phyloP scores from a whole-genome alignment of 1,139 yeast species.

The Suhomyces maxii region DNA sequence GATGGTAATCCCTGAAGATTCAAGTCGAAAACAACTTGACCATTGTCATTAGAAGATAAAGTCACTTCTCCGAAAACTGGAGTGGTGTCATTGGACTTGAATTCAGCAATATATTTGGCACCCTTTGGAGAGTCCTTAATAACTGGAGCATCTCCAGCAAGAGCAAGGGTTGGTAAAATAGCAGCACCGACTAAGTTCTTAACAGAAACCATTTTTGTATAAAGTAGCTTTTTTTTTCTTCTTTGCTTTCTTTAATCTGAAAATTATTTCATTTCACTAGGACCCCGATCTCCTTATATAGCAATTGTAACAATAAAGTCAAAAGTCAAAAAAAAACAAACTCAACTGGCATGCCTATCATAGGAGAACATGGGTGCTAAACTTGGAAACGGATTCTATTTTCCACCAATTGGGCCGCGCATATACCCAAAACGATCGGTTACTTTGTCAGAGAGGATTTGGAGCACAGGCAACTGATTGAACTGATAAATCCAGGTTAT shows the following conservation, averaged over 20 bases:
- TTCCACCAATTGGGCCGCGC: neutral
- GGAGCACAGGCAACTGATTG: neutral
- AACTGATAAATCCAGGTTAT: neutral
- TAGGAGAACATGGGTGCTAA: neutral
- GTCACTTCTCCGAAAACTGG: conserved; percentile 30
- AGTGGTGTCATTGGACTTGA: conserved; percentile 17
- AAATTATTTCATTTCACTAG: too few relatives aligned
- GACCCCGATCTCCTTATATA: neutral
- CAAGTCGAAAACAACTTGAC: conserved; percentile 34
- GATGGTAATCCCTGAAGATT: conserved; percentile 36
- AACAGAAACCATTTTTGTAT: conserved; percentile 10
- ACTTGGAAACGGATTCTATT: neutral
- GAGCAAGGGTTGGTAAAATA: conserved; percentile 11
- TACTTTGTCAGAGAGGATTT: neutral
- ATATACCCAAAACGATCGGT: neutral
- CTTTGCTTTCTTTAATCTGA: neutral
- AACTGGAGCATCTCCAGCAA: conserved; percentile 27
- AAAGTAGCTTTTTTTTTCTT: too few relatives aligned
- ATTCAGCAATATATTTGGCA: conserved; percentile 23
- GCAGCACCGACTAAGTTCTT: conserved; percentile 4
- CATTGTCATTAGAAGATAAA: conserved; percentile 33
- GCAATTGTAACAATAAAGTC: neutral
- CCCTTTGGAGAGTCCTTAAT: conserved; percentile 28
- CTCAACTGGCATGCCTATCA: neutral
- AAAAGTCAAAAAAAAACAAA: too few relatives aligned